Evolutionary conservation across 1,284 basidiomycete species (phyloP).

Genomic region (Moniliella sp.): DNA sequence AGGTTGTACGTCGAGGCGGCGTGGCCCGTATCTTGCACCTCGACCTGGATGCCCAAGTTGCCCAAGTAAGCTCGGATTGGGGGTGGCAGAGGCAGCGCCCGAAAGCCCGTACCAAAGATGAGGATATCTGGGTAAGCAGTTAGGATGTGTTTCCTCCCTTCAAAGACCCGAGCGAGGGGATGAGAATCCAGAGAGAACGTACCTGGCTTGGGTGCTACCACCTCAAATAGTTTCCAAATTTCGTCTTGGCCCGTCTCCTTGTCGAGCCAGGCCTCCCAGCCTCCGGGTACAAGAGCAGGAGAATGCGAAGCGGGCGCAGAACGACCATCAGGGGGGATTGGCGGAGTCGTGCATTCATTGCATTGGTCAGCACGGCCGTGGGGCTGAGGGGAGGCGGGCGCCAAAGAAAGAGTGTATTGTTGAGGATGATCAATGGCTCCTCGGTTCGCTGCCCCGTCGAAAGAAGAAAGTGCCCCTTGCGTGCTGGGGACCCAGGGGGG

Average conservation of each 20-base stretch:
- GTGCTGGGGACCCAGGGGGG: too few species aligned
- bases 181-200: neutral
- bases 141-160: neutral
- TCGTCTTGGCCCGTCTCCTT: constrained; percentile 36
- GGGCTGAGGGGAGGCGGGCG: too few species aligned
- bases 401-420: too few species aligned
- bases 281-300: too few species aligned
- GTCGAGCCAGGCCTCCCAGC: constrained; percentile 44
- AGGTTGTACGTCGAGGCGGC: constrained; percentile 42
- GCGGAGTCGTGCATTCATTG: too few species aligned
- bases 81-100: constrained; percentile 50
- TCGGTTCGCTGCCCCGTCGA: too few species aligned
- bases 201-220: constrained; percentile 12
- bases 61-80: constrained; percentile 50
- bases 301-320: too few species aligned
- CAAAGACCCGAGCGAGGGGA: neutral
- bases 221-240: constrained; percentile 9
- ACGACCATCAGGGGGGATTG: too few species aligned
- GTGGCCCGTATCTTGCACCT: constrained; percentile 78
- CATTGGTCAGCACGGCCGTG: too few species aligned
- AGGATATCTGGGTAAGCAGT: constrained; percentile 49
- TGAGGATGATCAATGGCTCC: too few species aligned
- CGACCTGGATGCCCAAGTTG: constrained; percentile 62
- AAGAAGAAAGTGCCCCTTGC: too few species aligned
- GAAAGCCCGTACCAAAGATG: constrained; percentile 62